A percentile compares a stretch with the other conserved stretches of the same genome.
Conservation (phyloP, 495 filamentous ascomycete species). For the Aspergillus carlsbadensis region DNA sequence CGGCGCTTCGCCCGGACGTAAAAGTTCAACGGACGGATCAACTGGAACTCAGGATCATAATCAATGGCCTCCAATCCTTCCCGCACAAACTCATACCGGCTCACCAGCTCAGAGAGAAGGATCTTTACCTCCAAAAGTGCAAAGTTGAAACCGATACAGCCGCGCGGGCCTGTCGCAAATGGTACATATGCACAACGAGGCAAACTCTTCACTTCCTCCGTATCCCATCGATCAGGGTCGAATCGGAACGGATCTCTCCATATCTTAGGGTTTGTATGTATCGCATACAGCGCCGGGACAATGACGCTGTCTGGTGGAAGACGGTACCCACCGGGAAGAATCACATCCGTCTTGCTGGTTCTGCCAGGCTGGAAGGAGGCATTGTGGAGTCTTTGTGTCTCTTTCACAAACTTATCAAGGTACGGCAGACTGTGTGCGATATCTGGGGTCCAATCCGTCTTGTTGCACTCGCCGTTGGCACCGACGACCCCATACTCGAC, state of each 20-base stretch:
- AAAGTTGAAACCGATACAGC: constrained; percentile 60
- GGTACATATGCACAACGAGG: constrained; percentile 48
- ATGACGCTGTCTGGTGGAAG: constrained; percentile 45
- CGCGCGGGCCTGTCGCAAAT: constrained; percentile 49
- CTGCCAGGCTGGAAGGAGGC: constrained; percentile 56
- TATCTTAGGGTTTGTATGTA: constrained; percentile 51
- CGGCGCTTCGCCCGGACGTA: constrained; percentile 49
- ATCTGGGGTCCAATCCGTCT: constrained; percentile 35
- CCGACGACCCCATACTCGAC: constrained; percentile 41
- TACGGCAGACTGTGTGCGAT: constrained; percentile 40
- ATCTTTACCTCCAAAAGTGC: constrained; percentile 56
- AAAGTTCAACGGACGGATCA: constrained; percentile 53
- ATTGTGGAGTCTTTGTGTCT: constrained; percentile 55
- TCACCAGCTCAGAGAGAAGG: constrained; percentile 49
- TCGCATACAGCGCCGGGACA: constrained; percentile 44
- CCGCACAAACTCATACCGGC: constrained; percentile 48
- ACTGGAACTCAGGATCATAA: constrained; percentile 56
- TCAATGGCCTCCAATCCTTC: constrained; percentile 42
- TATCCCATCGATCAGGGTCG: constrained; percentile 55
- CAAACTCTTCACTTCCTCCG: constrained; percentile 42
- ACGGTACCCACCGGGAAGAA: constrained; percentile 56
- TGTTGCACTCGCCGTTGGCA: constrained; percentile 23
- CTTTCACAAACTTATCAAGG: constrained; percentile 57
- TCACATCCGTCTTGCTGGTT: constrained; percentile 46
- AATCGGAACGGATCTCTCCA: constrained; percentile 54